Evolutionary conservation across 305 asterid species (phyloP), one percentile per base, ranked within the genome.

Genomic region (Fraxinus albicans): DNA sequence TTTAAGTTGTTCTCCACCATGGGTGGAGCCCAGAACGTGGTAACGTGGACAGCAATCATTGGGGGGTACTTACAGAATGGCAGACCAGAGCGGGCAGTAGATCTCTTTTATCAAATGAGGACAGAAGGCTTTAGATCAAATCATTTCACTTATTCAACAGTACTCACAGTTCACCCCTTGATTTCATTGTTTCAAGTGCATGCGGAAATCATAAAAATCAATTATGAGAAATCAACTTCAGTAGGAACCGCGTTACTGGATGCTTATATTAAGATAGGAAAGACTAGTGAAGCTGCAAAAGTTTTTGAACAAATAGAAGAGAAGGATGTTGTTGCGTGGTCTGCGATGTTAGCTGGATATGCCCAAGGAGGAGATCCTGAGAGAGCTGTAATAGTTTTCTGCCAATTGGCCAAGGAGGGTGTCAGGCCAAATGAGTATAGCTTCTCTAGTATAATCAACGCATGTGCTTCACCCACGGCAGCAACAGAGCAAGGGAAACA

Each of bases 271-370:
- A 93, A 96, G 85, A 78, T 79, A 29, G 91, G 91, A 76, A 84
- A 85, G 78, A 89, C 81, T 73, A 50, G 81, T 60, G 93, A 91
- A 80, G 98, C 98, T 58, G 88, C 88, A 60, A 89, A 88, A 89
- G 89, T 92, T 77, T 94, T 96, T 84, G 88, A 87, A 79, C 84
- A 40, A 42, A 90, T 94, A 82, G 90, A 89, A 60, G 95, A 89
- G 79, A 96, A 91, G 88, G 99, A 96, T 84, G 82, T 96, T 42
- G 95, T 96, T 85, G 93, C 97, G 72, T 92, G 99, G 99, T 96
- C 98, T 78, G 98, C 98, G 12, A 94, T 96, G 98, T 82, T 96
- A 83, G 89, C 93, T 83, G 98, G 98, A 77, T 93, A 91, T 82
- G 96, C 95, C 5, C 95, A 92, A 85, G 85, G 83, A 73, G 91